Evolutionary conservation across 495 filamentous ascomycete genomes (phyloP), one percentile per base, ranked within the genome.

Genomic region (Ramalina peruviana): DNA sequence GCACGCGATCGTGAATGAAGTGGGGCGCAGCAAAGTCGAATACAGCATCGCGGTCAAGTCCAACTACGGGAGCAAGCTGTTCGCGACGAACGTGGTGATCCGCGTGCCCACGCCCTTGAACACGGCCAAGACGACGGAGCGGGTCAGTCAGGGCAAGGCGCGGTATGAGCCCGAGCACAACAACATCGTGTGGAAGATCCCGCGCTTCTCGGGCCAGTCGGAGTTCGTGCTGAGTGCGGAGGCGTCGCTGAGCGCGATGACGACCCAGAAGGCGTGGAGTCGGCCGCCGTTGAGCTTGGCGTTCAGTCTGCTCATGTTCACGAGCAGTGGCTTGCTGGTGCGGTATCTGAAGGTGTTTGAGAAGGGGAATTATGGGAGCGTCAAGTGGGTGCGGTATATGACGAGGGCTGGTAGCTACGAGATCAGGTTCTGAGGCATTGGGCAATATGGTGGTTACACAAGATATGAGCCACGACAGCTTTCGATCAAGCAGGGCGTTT

Each of bases 361-460:
- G 74, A 99, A 99, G 80, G 87, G 75, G 62, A 96, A 97, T 67
- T 99, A 99, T 62, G 89, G 83, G 50, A 93, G 85, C 57, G 93
- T 99, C 10, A 99, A 99, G 62, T 99, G 93, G 93, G 93, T 99
- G 56, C 71, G 93, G 58, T 99, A 99, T 67, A 99, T 99, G 93
- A 99, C 93, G 26, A 75, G 93, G 43, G 93, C 90, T 16, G 73
- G 73, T 39, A 76, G 73, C 59, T 76, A 76, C 54, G 73, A 76
- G 58, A 74, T 78, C 43, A 66, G 74, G 70, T 78, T 70, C 20
- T 48, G 26, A 37, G 19, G 3, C 30, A 6, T 48, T 6, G 12
- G 1, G 6, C 12, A 36, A n/a, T 4, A 4, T 4, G 6, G 3
- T 25, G 0, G 23, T 3, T 2, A 33, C 3, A 10, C 12, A 12